These are phyloP conservation scores for Austroboletus niveus DNA, from an alignment of 1,284 basidiomycete genomes.

Conservation along the genomic window DNA sequence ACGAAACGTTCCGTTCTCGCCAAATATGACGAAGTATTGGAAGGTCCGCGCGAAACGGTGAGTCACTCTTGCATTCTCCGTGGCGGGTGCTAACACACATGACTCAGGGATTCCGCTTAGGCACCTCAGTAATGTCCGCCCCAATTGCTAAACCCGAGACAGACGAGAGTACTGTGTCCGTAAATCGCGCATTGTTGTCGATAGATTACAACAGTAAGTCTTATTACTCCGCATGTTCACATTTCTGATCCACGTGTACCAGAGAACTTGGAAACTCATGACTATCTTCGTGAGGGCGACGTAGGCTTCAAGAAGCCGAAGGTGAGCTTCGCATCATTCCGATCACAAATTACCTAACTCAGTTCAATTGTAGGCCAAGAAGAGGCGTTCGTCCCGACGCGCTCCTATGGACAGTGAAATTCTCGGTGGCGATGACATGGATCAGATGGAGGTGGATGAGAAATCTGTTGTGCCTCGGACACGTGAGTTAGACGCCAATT, in stretches of 20 bases:
- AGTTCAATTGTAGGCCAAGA: slow-evolving; percentile 70
- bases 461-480: slow-evolving; percentile 58
- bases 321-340: slow-evolving; percentile 39
- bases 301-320: slow-evolving; percentile 93
- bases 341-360: slow-evolving; percentile 10
- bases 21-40: slow-evolving; percentile 92
- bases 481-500: slow-evolving; percentile 78
- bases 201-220: slow-evolving; percentile 88
- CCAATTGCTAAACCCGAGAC: slow-evolving; percentile 45
- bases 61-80: slow-evolving; percentile 21
- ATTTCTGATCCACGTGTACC: slow-evolving; percentile 14
- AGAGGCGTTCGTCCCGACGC: slow-evolving; percentile 79
- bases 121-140: slow-evolving; percentile 47
- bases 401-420: slow-evolving; percentile 69
- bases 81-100: slow-evolving; percentile 10
- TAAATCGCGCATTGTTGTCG: slow-evolving; percentile 80
- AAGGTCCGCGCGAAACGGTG: slow-evolving; percentile 67
- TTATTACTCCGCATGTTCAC: not conserved
- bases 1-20: slow-evolving; percentile 82
- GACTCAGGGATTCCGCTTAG: slow-evolving; percentile 76
- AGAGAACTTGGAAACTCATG: slow-evolving; percentile 86
- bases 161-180: slow-evolving; percentile 56
- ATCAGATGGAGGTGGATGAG: slow-evolving; percentile 78
- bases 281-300: slow-evolving; percentile 91
- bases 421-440: slow-evolving; percentile 38